These are phyloP conservation scores for Phytopythium kandeliae DNA, from an alignment of 352 stramenopile genomes.

Conservation along the genomic window DNA sequence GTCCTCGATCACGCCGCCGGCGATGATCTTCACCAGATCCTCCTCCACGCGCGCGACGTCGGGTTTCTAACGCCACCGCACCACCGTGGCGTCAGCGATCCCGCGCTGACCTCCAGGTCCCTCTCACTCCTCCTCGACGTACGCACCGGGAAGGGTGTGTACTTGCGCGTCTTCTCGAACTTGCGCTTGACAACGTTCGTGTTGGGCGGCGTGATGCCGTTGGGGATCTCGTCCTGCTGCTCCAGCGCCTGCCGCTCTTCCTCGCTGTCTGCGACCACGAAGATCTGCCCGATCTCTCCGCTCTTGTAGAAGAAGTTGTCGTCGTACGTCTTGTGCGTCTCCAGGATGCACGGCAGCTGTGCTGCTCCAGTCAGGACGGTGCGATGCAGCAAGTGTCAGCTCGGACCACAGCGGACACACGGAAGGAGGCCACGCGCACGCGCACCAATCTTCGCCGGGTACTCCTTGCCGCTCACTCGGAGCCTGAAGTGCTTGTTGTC, in stretches of 20 bases:
- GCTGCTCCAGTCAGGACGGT: too few relatives aligned
- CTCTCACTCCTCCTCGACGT: not conserved
- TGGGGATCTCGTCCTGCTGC: slow-evolving; percentile 53
- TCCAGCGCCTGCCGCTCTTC: slow-evolving; percentile 65
- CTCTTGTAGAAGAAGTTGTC: slow-evolving; percentile 89
- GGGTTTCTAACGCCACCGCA: slow-evolving; percentile 38
- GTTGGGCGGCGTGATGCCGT: slow-evolving; percentile 78
- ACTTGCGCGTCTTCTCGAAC: slow-evolving; percentile 83
- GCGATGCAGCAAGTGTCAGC: too few relatives aligned
- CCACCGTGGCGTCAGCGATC: too few relatives aligned
- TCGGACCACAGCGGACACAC: not conserved
- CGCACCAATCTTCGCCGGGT: slow-evolving; percentile 74
- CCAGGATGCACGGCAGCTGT: slow-evolving; percentile 79
- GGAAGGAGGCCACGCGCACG: not conserved
- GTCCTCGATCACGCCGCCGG: slow-evolving; percentile 65
- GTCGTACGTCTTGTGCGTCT: slow-evolving; percentile 89
- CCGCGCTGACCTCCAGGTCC: too few relatives aligned
- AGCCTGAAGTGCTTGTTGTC: slow-evolving; percentile 87
- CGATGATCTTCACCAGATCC: slow-evolving; percentile 78
- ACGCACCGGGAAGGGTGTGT: slow-evolving; percentile 71
- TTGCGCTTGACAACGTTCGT: slow-evolving; percentile 87
- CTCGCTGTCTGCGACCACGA: slow-evolving; percentile 75
- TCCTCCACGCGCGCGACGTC: slow-evolving; percentile 82
- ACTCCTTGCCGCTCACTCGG: slow-evolving; percentile 68
- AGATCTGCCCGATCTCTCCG: slow-evolving; percentile 85